phyloP scores from a whole-genome alignment of 2,329 filamentous ascomycete species.

The Pseudodiploospora longispora region DNA sequence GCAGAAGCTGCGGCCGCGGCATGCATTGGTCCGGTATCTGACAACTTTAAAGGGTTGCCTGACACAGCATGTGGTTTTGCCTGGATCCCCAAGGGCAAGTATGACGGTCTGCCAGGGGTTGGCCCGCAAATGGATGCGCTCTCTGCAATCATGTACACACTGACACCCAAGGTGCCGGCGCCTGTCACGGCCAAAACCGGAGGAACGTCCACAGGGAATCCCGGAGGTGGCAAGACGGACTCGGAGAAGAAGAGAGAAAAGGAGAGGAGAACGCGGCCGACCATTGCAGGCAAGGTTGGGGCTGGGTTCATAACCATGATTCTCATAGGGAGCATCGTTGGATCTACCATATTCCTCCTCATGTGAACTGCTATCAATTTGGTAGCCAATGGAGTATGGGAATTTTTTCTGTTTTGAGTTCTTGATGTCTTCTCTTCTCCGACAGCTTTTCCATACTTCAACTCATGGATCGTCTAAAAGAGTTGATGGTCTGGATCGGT shows the following conservation, averaged over 20 bases:
- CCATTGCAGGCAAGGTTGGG: constrained; percentile 42
- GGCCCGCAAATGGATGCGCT: constrained; percentile 64
- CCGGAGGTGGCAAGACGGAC: constrained; percentile 33
- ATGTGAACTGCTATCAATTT: constrained; percentile 17
- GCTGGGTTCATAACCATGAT: constrained; percentile 49
- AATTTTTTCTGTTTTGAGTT: no score
- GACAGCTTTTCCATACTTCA: no score
- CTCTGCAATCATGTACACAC: constrained; percentile 52
- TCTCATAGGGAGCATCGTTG: constrained; percentile 39
- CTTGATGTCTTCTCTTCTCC: no score
- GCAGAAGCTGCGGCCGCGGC: constrained; percentile 44
- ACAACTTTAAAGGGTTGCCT: constrained; percentile 40
- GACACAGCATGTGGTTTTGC: constrained; percentile 60
- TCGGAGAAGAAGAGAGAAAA: constrained; percentile 20
- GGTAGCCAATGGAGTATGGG: no score
- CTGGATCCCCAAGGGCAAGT: constrained; percentile 47
- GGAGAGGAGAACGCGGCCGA: constrained; percentile 28
- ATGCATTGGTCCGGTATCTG: constrained; percentile 39
- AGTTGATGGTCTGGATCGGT: no score
- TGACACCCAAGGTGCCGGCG: constrained; percentile 35
- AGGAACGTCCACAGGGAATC: constrained; percentile 49
- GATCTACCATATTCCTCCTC: constrained; percentile 41
- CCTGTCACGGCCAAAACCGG: constrained; percentile 48
- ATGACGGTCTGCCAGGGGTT: constrained; percentile 54
- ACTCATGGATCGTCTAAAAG: no score